Base-by-base conservation (phyloP, 1,284 basidiomycete genomes). In the Malassezia nana region DNA sequence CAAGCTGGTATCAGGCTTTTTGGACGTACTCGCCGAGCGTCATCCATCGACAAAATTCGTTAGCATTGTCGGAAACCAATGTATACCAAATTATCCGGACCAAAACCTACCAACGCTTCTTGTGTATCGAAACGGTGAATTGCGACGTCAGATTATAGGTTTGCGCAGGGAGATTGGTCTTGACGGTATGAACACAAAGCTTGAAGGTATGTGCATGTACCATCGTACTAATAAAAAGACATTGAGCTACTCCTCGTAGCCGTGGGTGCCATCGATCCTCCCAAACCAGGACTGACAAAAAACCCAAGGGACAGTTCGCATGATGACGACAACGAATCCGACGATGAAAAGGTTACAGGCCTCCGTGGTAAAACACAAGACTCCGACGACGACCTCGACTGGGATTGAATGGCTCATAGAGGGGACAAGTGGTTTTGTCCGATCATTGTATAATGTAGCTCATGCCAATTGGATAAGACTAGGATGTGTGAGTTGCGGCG, bases 31-130 rank as follows among this genome's bases (percentile, higher is more conserved):
- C 2, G 89, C 92, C 0, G 78, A 79, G 25, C 82, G 84, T 50
- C 85, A 95, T 75, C 87, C 90, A 2, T 82, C 84, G 24, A 88
- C 90, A 8, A 96, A 96, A 76, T 96, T 98, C 67, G 86, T 96
- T 58, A 89, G 87, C 31, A 96, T 98, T 65, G 83, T 92, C 2
- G 90, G 90, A 30, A 28, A 16, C 28, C 67, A 92, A 75, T 96
- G 92, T 77, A 95, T 98, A 65, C 84, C 88, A 22, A 86, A 96
- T 75, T 85, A 96, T 46, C 92, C 92, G 7, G 92, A 96, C 68
- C 80, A 82, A 33, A 85, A 91, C 55, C 77, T 91, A 42, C 94
- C 92, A 1, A 96, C 92, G 77, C 77, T 98, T 52, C 83, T 98
- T 61, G 79, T 95, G 32, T 98, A 98, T 76, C 82, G 87, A 38